A percentile compares a stretch with the other conserved stretches of the same genome.
Evolutionary conservation across 768 basidiomycete species (phyloP).

Genomic region (Holtermanniella nyarrowii): DNA sequence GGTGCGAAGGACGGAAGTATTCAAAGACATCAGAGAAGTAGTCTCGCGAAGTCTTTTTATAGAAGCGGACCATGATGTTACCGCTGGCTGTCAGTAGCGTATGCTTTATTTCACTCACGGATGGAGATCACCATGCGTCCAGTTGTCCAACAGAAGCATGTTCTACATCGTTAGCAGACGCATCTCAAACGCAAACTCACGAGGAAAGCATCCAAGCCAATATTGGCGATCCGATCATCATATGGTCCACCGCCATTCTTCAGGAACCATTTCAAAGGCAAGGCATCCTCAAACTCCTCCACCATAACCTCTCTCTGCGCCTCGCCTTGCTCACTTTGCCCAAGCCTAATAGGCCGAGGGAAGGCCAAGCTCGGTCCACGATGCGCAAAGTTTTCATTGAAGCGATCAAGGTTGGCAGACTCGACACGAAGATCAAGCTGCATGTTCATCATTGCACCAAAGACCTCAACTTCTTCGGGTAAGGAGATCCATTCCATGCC

Average conservation of each 20-base stretch:
- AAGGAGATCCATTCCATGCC: constrained; percentile 95
- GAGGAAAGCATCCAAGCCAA: constrained; percentile 89
- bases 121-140: constrained; percentile 60
- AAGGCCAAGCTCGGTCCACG: constrained; percentile 74
- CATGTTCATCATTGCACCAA: constrained; percentile 91
- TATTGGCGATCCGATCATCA: constrained; percentile 76
- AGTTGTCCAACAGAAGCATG: constrained; percentile 96
- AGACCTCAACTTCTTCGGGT: constrained; percentile 87
- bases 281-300: constrained; percentile 85
- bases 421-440: constrained; percentile 87
- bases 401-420: constrained; percentile 71
- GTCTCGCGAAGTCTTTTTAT: constrained; percentile 60
- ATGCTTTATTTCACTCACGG: constrained; percentile 27
- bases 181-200: constrained; percentile 45
- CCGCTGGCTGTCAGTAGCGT: constrained; percentile 44
- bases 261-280: constrained; percentile 78
- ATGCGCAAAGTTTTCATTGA: constrained; percentile 71
- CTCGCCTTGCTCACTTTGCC: constrained; percentile 51
- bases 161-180: constrained; percentile 49
- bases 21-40: constrained; percentile 56
- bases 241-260: constrained; percentile 85
- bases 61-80: constrained; percentile 97
- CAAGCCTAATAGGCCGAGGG: constrained; percentile 62
- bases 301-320: constrained; percentile 55
- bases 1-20: constrained; percentile 43